A percentile compares a stretch with the other conserved stretches of the same genome.
Evolutionary conservation across 2,329 filamentous ascomycete species (phyloP).

Genomic region (Botrytis elliptica): DNA sequence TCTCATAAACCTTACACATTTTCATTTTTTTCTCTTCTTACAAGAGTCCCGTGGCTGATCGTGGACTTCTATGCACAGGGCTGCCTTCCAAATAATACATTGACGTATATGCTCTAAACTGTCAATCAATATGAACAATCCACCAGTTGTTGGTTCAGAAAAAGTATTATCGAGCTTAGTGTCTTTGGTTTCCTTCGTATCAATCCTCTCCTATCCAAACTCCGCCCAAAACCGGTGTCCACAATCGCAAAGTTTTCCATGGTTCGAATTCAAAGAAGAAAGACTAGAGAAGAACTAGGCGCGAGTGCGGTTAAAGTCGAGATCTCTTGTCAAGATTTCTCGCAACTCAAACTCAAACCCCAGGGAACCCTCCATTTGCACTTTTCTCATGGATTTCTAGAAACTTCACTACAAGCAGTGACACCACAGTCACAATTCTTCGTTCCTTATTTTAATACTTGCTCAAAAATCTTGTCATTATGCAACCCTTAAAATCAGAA

Average conservation of each 20-base stretch:
- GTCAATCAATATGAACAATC: too few species aligned
- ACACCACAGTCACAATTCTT: constrained; percentile 26
- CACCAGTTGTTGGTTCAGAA: too few species aligned
- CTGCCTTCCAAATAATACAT: too few species aligned
- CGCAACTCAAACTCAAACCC: neutral
- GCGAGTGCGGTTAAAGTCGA: neutral
- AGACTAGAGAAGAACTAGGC: neutral
- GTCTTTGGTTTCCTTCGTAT: constrained; percentile 1
- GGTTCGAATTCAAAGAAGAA: neutral
- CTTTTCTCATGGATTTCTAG: neutral
- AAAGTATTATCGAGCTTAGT: too few species aligned
- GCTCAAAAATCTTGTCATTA: constrained; percentile 19
- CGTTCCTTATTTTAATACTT: constrained; percentile 27
- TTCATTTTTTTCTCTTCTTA: too few species aligned
- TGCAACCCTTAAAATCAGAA: constrained; percentile 23
- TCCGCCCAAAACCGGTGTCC: constrained; percentile 10
- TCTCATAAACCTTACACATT: too few species aligned
- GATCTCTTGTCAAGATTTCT: constrained; percentile 6
- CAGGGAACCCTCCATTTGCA: constrained; percentile 1
- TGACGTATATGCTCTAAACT: too few species aligned
- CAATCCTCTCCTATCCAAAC: constrained; percentile 4
- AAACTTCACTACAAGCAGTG: constrained; percentile 19
- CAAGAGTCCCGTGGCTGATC: too few species aligned
- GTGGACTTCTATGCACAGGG: too few species aligned
- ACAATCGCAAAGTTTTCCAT: constrained; percentile 9